Evolutionary conservation across 192 early-diverging fungal genomes (phyloP).

Genomic region (Gaertneriomyces semiglobifer): DNA sequence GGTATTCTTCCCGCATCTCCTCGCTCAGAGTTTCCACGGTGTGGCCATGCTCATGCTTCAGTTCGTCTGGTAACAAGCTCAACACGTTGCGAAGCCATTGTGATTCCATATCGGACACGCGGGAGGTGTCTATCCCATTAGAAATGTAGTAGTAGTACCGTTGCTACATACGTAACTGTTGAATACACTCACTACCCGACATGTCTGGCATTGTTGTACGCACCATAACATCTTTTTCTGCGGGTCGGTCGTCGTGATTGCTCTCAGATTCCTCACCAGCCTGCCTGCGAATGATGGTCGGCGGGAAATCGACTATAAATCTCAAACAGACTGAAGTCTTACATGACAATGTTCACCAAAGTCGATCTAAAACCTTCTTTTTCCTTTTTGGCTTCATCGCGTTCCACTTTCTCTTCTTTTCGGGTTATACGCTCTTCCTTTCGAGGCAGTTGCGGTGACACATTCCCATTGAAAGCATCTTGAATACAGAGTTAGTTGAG

Average conservation of each 20-base stretch:
- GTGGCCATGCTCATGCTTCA: conserved; percentile 42
- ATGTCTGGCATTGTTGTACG: neutral
- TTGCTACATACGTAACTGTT: conserved; percentile 42
- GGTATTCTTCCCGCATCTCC: conserved; percentile 65
- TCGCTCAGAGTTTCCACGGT: conserved; percentile 40
- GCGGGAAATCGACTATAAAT: neutral
- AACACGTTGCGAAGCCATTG: conserved; percentile 57
- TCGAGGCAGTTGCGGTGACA: conserved; percentile 5
- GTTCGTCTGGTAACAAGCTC: conserved; percentile 40
- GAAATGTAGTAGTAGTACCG: conserved; percentile 66
- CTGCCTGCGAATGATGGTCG: conserved; percentile 31
- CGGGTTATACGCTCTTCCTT: neutral
- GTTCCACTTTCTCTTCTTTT: neutral
- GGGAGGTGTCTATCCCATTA: conserved; percentile 61
- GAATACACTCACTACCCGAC: neutral
- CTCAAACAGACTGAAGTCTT: neutral
- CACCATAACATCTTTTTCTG: conserved; percentile 47
- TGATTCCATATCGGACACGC: conserved; percentile 63
- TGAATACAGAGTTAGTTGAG: neutral
- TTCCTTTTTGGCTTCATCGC: conserved; percentile 41
- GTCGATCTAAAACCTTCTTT: conserved; percentile 56
- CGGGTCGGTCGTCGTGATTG: conserved; percentile 13
- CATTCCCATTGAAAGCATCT: neutral
- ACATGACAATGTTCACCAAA: conserved; percentile 61
- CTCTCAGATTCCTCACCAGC: conserved; percentile 19